These are phyloP conservation scores for Triticum turgidum DNA, from an alignment of 176 grass and related monocot genomes.

Conservation along the genomic window DNA sequence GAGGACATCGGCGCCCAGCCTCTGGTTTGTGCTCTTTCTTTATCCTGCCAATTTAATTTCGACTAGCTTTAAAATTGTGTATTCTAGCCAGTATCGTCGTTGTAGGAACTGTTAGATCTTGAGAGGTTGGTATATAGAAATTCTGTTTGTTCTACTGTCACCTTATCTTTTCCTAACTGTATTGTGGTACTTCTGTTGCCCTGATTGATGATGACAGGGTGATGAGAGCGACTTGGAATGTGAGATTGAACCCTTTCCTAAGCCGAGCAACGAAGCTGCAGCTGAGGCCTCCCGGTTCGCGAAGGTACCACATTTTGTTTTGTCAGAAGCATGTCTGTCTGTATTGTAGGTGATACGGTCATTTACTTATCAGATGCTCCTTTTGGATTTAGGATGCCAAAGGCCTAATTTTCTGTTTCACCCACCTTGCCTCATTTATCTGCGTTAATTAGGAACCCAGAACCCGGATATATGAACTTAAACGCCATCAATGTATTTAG, in stretches of 20 bases:
- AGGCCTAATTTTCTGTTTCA: background rate
- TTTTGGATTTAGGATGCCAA: slow-evolving; percentile 12
- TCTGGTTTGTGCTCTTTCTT: slow-evolving; percentile 53
- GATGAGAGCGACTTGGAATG: slow-evolving; percentile 95
- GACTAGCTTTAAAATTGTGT: background rate
- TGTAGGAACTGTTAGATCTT: slow-evolving; percentile 9
- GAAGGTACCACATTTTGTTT: slow-evolving; percentile 54
- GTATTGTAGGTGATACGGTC: background rate
- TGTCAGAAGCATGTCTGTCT: background rate
- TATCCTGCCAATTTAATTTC: background rate
- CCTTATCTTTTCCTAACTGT: slow-evolving; percentile 7
- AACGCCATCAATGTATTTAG: background rate
- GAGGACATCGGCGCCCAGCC: slow-evolving; percentile 36
- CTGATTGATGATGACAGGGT: slow-evolving; percentile 47
- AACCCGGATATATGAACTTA: background rate
- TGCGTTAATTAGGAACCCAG: background rate
- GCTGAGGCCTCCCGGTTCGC: slow-evolving; percentile 66
- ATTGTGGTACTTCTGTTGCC: slow-evolving; percentile 5
- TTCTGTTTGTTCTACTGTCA: background rate
- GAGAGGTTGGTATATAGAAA: background rate
- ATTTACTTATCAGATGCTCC: background rate
- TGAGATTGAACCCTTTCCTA: slow-evolving; percentile 71
- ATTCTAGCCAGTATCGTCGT: background rate
- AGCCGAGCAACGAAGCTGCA: slow-evolving; percentile 48
- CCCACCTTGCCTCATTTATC: background rate